Evolutionary conservation across 768 basidiomycete genomes (phyloP).

Genomic region (Mycena pura): DNA sequence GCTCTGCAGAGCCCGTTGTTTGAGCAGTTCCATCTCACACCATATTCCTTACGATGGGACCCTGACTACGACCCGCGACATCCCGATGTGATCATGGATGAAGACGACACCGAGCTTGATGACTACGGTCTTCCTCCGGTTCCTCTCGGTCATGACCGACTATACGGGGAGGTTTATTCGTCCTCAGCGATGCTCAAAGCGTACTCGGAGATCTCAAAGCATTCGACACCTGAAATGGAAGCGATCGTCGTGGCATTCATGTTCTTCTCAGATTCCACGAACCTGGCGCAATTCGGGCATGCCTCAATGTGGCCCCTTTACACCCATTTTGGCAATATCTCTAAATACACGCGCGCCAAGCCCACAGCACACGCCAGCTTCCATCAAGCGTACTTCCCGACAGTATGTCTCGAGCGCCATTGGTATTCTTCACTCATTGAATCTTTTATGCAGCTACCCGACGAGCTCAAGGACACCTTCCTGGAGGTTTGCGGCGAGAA

Average conservation of each 20-base stretch:
- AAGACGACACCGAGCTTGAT: too few relatives aligned
- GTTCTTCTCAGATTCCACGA: conserved; percentile 44
- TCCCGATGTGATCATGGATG: too few relatives aligned
- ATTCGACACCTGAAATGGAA: conserved; percentile 27
- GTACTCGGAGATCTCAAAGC: conserved; percentile 22
- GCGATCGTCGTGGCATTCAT: conserved; percentile 36
- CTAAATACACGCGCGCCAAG: conserved; percentile 42
- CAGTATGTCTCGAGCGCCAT: too few relatives aligned
- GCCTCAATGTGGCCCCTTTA: conserved; percentile 50
- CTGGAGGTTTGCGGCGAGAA: background rate
- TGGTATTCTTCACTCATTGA: background rate
- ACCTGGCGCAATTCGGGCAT: conserved; percentile 42
- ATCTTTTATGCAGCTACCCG: conserved; percentile 35
- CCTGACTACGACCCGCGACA: conserved; percentile 9
- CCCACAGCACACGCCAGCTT: conserved; percentile 40
- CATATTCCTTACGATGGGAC: conserved; percentile 28
- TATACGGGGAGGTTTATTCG: conserved; percentile 25
- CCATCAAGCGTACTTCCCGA: conserved; percentile 48
- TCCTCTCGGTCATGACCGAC: background rate
- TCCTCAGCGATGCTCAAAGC: conserved; percentile 26
- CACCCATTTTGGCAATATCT: conserved; percentile 43
- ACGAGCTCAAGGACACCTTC: conserved; percentile 35
- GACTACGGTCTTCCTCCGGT: background rate
- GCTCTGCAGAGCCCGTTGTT: conserved; percentile 23
- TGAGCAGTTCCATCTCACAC: conserved; percentile 19